These are phyloP conservation scores for Podila horticola DNA, from an alignment of 192 early-diverging fungal species.

Conservation along the genomic window DNA sequence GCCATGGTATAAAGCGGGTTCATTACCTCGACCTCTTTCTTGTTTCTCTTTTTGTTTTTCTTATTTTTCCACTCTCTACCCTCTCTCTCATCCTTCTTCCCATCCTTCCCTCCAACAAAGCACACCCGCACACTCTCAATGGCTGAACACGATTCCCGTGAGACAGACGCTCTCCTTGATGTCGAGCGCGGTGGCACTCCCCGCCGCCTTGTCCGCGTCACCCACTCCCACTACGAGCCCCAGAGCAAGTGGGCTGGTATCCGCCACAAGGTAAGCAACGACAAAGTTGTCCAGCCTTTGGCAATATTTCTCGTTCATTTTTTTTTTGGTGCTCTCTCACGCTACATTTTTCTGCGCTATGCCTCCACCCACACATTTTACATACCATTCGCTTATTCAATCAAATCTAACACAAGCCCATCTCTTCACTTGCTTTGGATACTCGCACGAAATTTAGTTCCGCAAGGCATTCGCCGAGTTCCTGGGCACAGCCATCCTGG, in stretches of 20 bases:
- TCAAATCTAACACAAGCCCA: no score
- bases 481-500: constrained; percentile 71
- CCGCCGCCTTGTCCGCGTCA: not conserved
- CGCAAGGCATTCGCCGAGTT: constrained; percentile 69
- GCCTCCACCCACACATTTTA: no score
- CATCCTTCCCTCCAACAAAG: not conserved
- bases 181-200: not conserved
- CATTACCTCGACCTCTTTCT: no score
- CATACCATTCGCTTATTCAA: no score
- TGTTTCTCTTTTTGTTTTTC: not conserved
- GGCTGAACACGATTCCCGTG: not conserved
- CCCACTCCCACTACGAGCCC: not conserved
- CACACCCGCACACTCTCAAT: not conserved
- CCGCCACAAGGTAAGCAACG: constrained; percentile 16
- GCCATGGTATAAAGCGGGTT: no score
- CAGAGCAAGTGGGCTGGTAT: not conserved
- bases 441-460: not conserved
- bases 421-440: not conserved
- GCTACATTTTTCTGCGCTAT: no score
- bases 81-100: not conserved
- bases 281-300: no score
- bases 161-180: constrained; percentile 10
- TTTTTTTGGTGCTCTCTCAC: no score
- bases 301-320: no score
- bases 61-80: constrained; percentile 5